Evolutionary conservation across 352 stramenopile genomes (phyloP).

Genomic region (Phytophthora idaei): DNA sequence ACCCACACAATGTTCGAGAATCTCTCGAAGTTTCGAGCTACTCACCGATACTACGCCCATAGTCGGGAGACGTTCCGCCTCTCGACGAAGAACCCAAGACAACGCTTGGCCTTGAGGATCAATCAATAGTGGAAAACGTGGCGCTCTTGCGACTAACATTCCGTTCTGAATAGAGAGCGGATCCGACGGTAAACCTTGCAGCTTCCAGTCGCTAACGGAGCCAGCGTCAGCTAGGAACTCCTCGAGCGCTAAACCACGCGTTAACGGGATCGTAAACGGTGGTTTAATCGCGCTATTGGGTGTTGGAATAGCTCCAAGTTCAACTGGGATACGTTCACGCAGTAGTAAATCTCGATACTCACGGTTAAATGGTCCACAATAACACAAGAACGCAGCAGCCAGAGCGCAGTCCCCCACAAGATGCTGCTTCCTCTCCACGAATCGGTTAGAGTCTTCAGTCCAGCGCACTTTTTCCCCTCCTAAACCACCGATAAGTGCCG

Average conservation of each 20-base stretch:
- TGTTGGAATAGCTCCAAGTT: slow-evolving; percentile 55
- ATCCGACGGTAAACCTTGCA: slow-evolving; percentile 88
- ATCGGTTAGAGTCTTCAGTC: slow-evolving; percentile 90
- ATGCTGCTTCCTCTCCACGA: slow-evolving; percentile 79
- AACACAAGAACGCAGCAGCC: slow-evolving; percentile 87
- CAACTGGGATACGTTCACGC: slow-evolving; percentile 62
- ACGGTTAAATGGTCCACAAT: slow-evolving; percentile 92
- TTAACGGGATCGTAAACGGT: slow-evolving; percentile 63
- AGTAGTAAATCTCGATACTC: slow-evolving; percentile 76
- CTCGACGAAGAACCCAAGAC: slow-evolving; percentile 81
- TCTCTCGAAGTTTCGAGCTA: slow-evolving; percentile 77
- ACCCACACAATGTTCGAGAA: slow-evolving; percentile 87
- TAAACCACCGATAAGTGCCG: slow-evolving; percentile 86
- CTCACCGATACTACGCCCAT: slow-evolving; percentile 67
- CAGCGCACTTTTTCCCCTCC: slow-evolving; percentile 84
- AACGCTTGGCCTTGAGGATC: slow-evolving; percentile 92
- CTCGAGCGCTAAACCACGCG: slow-evolving; percentile 60
- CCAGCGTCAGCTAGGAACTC: slow-evolving; percentile 81
- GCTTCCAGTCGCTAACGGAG: slow-evolving; percentile 88
- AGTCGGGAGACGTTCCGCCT: slow-evolving; percentile 62
- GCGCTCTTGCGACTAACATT: slow-evolving; percentile 81
- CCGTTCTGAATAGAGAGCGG: slow-evolving; percentile 92
- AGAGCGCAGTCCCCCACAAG: slow-evolving; percentile 89
- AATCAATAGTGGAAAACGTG: slow-evolving; percentile 86
- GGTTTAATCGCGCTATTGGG: slow-evolving; percentile 13